Evolutionary conservation across 2,329 filamentous ascomycete species (phyloP).

Genomic region (Paramyrothecium sp.): DNA sequence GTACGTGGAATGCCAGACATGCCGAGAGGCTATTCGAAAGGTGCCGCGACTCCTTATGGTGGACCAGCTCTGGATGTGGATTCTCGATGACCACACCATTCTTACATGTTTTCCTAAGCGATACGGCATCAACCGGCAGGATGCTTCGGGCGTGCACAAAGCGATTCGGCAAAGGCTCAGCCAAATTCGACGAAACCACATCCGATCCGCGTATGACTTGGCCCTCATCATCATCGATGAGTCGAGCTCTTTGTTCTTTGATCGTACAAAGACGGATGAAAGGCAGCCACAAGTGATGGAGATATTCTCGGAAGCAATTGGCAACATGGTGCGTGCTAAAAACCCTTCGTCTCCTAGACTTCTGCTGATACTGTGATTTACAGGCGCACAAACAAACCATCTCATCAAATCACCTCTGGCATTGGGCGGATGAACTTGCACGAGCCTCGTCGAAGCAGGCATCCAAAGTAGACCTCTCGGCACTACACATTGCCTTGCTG

Average conservation of each 20-base stretch:
- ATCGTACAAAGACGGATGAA: constrained; percentile 24
- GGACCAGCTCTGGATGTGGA: constrained; percentile 44
- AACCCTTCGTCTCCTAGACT: no score
- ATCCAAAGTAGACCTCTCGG: neutral
- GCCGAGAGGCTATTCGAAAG: constrained; percentile 1
- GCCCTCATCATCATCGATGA: constrained; percentile 40
- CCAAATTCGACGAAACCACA: constrained; percentile 16
- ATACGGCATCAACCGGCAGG: constrained; percentile 39
- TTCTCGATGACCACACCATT: constrained; percentile 32
- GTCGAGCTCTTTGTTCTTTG: constrained; percentile 39
- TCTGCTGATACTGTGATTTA: neutral
- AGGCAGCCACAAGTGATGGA: constrained; percentile 3
- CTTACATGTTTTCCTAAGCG: constrained; percentile 40
- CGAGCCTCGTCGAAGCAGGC: neutral
- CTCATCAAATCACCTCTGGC: constrained; percentile 3
- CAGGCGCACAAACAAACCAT: constrained; percentile 4
- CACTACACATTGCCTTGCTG: neutral
- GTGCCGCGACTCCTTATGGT: constrained; percentile 34
- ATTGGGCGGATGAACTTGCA: constrained; percentile 1
- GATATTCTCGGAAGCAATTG: constrained; percentile 5
- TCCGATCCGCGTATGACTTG: constrained; percentile 23
- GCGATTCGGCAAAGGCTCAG: constrained; percentile 31
- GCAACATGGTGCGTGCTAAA: constrained; percentile 6
- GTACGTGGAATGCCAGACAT: neutral
- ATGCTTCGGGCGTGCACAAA: constrained; percentile 38